Evolutionary conservation across 306 rosid species (phyloP).

Genomic region (Trifolium subterraneum): DNA sequence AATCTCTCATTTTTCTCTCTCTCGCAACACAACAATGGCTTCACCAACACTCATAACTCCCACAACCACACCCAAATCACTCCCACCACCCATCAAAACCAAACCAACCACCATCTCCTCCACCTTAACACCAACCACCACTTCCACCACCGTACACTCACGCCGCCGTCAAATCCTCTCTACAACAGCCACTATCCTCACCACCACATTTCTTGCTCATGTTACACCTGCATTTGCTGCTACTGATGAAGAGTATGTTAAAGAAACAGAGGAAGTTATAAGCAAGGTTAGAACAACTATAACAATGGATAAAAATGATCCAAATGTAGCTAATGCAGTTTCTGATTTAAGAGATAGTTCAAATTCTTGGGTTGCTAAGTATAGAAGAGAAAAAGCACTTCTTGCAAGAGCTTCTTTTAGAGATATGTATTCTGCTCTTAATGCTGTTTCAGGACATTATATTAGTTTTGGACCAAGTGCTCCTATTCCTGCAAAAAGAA

Average conservation of each 20-base stretch:
- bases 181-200: slow-evolving; percentile 46
- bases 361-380: slow-evolving; percentile 94
- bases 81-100: slow-evolving; percentile 60
- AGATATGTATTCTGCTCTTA: slow-evolving; percentile 89
- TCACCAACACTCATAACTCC: slow-evolving; percentile 85
- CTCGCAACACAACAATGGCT: slow-evolving; percentile 59
- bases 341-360: slow-evolving; percentile 82
- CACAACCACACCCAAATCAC: slow-evolving; percentile 71
- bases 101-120: slow-evolving; percentile 41
- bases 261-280: slow-evolving; percentile 79
- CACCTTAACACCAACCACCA: slow-evolving; percentile 16
- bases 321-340: slow-evolving; percentile 74
- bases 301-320: slow-evolving; percentile 74
- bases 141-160: slow-evolving; percentile 6
- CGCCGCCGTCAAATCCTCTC: slow-evolving; percentile 85
- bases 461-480: slow-evolving; percentile 95
- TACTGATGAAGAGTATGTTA: slow-evolving; percentile 79
- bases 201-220: slow-evolving; percentile 49
- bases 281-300: slow-evolving; percentile 75
- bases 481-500: slow-evolving; percentile 87
- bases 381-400: slow-evolving; percentile 78
- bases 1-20: neutral
- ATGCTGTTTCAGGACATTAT: slow-evolving; percentile 92
- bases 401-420: slow-evolving; percentile 82
- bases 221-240: slow-evolving; percentile 61